Conservation (phyloP, 2,329 filamentous ascomycete genomes). For the Exophiala bonariae region DNA sequence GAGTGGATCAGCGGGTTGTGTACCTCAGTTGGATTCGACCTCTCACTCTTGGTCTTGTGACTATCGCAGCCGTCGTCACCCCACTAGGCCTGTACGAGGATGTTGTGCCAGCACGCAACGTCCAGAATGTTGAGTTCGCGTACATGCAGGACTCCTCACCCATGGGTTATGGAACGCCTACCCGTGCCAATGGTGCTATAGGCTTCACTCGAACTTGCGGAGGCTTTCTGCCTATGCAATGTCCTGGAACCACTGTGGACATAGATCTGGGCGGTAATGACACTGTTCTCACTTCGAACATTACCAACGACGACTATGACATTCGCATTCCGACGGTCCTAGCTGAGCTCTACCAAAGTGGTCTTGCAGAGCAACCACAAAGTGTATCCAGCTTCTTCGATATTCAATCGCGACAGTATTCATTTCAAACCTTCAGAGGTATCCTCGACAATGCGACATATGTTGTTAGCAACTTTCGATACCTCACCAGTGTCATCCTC, state of each 20-base stretch:
- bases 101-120: slow-evolving; percentile 28
- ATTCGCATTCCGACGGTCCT: slow-evolving; percentile 36
- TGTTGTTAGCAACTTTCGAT: slow-evolving; percentile 33
- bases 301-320: slow-evolving; percentile 32
- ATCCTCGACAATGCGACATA: slow-evolving; percentile 25
- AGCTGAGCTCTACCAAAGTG: slow-evolving; percentile 41
- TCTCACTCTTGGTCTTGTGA: slow-evolving; percentile 34
- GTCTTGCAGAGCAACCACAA: slow-evolving; percentile 27
- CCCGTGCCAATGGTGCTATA: slow-evolving; percentile 28
- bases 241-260: slow-evolving; percentile 29
- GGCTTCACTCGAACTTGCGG: slow-evolving; percentile 38
- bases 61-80: slow-evolving; percentile 47
- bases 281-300: slow-evolving; percentile 17
- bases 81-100: slow-evolving; percentile 49
- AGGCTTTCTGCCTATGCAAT: slow-evolving; percentile 16
- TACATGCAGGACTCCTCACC: slow-evolving; percentile 41
- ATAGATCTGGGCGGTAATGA: slow-evolving; percentile 28
- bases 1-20: slow-evolving; percentile 33
- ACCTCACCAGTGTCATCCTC: slow-evolving; percentile 34
- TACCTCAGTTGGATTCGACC: slow-evolving; percentile 31
- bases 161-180: slow-evolving; percentile 42
- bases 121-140: slow-evolving; percentile 32
- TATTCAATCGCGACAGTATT: slow-evolving; percentile 39
- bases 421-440: slow-evolving; percentile 12
- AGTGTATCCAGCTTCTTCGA: slow-evolving; percentile 47